Evolutionary conservation across 106 monocot genomes (phyloP).

Genomic region (Dactylorhiza incarnata): DNA sequence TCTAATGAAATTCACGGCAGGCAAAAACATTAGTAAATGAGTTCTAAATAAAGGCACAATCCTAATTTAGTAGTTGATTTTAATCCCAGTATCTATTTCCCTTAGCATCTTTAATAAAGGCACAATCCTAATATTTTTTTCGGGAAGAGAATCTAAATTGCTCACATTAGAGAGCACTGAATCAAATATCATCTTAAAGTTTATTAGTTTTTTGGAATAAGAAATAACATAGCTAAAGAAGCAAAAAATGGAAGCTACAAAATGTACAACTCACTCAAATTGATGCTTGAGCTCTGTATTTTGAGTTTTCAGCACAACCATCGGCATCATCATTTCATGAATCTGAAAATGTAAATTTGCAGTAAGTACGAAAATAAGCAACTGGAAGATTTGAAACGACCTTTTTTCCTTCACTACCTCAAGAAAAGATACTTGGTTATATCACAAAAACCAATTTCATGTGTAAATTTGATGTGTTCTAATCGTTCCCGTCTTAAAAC

Average conservation of each 20-base stretch:
- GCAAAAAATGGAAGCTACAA: neutral
- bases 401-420: neutral
- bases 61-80: too few relatives aligned
- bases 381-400: neutral
- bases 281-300: constrained; percentile 82
- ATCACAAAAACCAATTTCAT: neutral
- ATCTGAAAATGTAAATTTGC: constrained; percentile 46
- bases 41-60: too few relatives aligned
- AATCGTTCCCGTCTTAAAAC: neutral
- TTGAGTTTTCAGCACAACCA: constrained; percentile 79
- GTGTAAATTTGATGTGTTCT: too few relatives aligned
- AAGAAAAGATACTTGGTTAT: neutral
- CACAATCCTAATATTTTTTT: neutral
- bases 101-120: neutral
- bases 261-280: constrained; percentile 46
- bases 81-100: neutral
- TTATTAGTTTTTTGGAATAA: too few relatives aligned
- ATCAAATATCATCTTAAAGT: neutral
- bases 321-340: constrained; percentile 92
- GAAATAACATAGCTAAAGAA: neutral
- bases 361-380: constrained; percentile 2
- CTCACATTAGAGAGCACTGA: neutral
- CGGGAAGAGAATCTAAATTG: neutral
- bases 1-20: too few relatives aligned
- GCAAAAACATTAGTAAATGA: too few relatives aligned